Evolutionary conservation across 164 flowering plant genomes (phyloP), one percentile per base, ranked within the genome.

Genomic region (Tetrastigma voinierianum): DNA sequence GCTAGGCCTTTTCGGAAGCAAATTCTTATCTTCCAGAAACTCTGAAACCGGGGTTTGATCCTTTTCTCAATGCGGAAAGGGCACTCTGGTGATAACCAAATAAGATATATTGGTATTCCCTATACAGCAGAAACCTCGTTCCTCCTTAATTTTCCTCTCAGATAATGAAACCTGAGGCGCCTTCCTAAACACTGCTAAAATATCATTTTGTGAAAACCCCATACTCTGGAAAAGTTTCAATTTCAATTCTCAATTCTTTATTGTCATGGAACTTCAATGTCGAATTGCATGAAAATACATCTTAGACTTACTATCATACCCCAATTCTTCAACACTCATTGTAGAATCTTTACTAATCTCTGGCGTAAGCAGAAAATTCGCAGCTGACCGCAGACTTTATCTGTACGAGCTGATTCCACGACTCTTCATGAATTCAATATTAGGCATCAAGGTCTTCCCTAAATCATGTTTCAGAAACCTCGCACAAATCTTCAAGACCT

Each of bases 391-490:
- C n/a, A n/a, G n/a, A n/a, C n/a, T 16, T 14, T 8, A 81, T 57
- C 68, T 72, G 80, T 11, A 10, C 16, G 12, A 32, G 49, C 65
- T 12, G 20, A 78, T 23, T 4, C 82, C 82, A 66, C 75, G 67
- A 56, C 60, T 62, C 58, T 58, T 70, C 74, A 81, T 0, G 44
- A 69, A 53, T 16, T 74, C 70, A 1, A 81, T 62, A 61, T 78
- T 81, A 4, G 79, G 80, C 16, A 76, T 2, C 77, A 81, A 9
- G 52, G 52, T 78, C 52, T 64, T 76, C 47, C 74, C 62, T 67
- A 81, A 62, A 68, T 76, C 62, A 57, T 5, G 8, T 16, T 61
- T 70, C 70, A 76, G 15, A 56, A 68, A 72, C 72, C 76, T 61
- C 23, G 64, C 62, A 55, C 43, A 54, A 9, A 32, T 0, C 61